Evolutionary conservation across 1,139 yeast species (phyloP).

Genomic region (Nadsonia commutata): DNA sequence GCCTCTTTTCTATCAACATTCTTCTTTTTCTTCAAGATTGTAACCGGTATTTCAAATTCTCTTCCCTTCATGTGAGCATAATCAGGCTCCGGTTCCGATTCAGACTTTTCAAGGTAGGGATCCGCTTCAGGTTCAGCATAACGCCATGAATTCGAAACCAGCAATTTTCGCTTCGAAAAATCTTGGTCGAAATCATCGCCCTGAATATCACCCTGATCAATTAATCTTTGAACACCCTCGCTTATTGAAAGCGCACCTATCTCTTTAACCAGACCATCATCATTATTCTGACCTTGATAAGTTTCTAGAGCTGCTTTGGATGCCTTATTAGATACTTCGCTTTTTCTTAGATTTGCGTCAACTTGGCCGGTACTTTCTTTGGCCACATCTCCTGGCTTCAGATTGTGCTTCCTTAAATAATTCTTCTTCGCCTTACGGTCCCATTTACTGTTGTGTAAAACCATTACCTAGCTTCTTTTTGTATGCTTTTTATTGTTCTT

Average conservation of each 20-base stretch:
- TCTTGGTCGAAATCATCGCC: background rate
- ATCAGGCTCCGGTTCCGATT: background rate
- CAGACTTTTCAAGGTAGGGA: background rate
- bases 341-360: background rate
- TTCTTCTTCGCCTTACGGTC: slow-evolving; percentile 15
- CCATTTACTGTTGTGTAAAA: slow-evolving; percentile 19
- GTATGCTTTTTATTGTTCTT: no score
- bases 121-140: background rate
- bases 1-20: no score
- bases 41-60: background rate
- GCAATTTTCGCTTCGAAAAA: background rate
- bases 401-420: slow-evolving; percentile 16
- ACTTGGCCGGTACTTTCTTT: background rate
- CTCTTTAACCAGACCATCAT: no score
- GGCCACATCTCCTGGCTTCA: slow-evolving; percentile 5
- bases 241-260: no score
- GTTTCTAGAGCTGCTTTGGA: no score
- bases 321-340: no score
- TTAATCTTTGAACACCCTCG: no score
- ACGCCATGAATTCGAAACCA: background rate
- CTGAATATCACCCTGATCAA: background rate
- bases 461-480: no score
- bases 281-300: no score
- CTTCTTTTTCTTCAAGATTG: background rate
- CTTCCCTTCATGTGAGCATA: background rate